Evolutionary conservation across 805 yeast species (phyloP), one percentile per base, ranked within the genome.

Genomic region (Barnettozyma californica): DNA sequence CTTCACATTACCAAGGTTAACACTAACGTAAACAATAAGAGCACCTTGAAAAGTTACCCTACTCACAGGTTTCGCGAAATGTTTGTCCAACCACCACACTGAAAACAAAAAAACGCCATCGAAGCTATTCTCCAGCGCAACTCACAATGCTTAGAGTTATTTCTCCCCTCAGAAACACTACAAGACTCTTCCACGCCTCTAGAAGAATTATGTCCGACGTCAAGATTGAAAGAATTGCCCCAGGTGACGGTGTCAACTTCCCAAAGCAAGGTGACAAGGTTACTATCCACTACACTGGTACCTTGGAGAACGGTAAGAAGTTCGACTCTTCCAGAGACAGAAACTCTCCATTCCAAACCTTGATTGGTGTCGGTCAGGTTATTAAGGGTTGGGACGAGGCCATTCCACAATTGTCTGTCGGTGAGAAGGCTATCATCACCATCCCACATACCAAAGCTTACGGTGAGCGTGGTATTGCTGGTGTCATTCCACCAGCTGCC

Each of bases 331-430:
- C 97, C 48, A 79, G 90, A 61, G 96, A 89, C 77, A 84, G 97
- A 74, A 94, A 94, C 65, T 81, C 85, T 69, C 97, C 98, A 57
- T 92, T 92, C 83, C 92, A 88, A 69, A 86, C 95, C 69, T 73
- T 75, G 71, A 88, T 92, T 66, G 97, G 98, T 69, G 95, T 87
- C 57, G 97, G 97, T 56, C 95, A 86, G 73, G 97, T 92, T 58
- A 92, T 92, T 73, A 81, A 82, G 66, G 98, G 97, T 58, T 92
- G 97, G 97, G 97, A 91, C 65, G 87, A 81, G 63, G 96, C 91
- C 53, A 88, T 90, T 67, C 96, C 97, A 48, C 82, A 90, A 71
- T 77, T 92, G 67, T 85, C 95, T 46, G 78, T 90, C 45, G 98
- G 98, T 62, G 89, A 94, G 73, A 87, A 85, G 76, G 96, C 97